Base-by-base conservation (phyloP, 305 asterid genomes). In the Solanum chacoense region DNA sequence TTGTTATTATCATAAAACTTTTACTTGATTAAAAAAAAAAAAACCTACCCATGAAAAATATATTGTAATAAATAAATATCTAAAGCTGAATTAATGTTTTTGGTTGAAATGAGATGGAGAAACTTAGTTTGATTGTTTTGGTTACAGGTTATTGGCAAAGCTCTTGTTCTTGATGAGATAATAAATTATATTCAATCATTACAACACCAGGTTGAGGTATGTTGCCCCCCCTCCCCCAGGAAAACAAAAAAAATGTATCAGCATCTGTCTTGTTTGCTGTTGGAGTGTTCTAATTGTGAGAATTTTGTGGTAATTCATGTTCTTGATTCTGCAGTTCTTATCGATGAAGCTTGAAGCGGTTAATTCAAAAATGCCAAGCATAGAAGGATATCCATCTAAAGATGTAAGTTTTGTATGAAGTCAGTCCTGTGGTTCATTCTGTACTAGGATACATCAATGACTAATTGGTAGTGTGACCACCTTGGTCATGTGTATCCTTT, bases 271-370 rank as follows among this genome's bases (percentile, higher is more conserved):
- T 79, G 12, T 40, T 40, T 11, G 85, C 85, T 79, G 67, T 38
- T 26, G 84, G 32, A 34, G 84, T 77, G 85, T 40, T 79, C 85
- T 40, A 79, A 26, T 79, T 79, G 85, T 40, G 67, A 38, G 67
- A 79, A 79, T 26, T 79, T 40, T 79, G 85, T 3, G 8, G 14
- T 79, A 38, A 79, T 79, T 13, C 26, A 40, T 40, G 67, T 91
- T 88, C 89, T 72, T 89, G 45, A 84, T 31, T 32, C 87, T 65
- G 18, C 94, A 97, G 99, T 95, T 96, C 89, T 92, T 97, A 85
- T 97, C 98, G 2, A 95, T 95, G 98, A 96, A 96, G 95, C 98
- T 96, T 88, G 99, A 95, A 95, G 96, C 97, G 31, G 98, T 95
- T 87, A 95, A 95, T 91, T 91, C 98, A 86, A 94, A 96, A 93